Percentiles rank a stretch among this genome's conserved stretches.
phyloP scores from a whole-genome alignment of 352 stramenopile species.

The Thraustochytrium sp. region DNA sequence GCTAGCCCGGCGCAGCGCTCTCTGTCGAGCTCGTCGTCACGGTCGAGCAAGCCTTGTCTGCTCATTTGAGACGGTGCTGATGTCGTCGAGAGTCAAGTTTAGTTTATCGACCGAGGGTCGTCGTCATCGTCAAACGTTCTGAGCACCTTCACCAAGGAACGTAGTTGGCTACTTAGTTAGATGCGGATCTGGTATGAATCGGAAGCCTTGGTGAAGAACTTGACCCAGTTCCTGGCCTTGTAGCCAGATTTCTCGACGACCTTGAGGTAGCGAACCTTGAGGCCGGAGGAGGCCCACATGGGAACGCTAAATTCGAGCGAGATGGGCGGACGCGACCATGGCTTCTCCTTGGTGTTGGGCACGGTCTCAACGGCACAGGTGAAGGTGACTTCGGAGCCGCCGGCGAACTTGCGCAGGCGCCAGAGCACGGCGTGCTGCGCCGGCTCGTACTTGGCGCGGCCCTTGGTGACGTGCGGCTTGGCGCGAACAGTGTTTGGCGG shows the following conservation, averaged over 20 bases:
- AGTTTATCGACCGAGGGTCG: no score
- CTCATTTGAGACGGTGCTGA: no score
- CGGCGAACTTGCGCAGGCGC: slow-evolving; percentile 92
- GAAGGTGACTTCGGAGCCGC: slow-evolving; percentile 87
- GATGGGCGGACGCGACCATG: slow-evolving; percentile 91
- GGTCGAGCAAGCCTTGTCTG: no score
- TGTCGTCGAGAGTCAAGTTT: no score
- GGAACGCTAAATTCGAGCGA: slow-evolving; percentile 92
- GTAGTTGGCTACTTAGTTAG: slow-evolving; percentile 58
- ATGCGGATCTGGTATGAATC: slow-evolving; percentile 92
- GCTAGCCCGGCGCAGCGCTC: no score
- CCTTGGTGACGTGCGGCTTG: slow-evolving; percentile 88
- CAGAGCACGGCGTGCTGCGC: slow-evolving; percentile 96
- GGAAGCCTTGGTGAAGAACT: slow-evolving; percentile 93
- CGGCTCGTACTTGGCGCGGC: slow-evolving; percentile 92
- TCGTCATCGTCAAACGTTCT: no score
- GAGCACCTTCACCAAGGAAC: no score
- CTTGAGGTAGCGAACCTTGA: slow-evolving; percentile 96
- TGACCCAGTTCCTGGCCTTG: slow-evolving; percentile 95
- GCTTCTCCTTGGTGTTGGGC: slow-evolving; percentile 81
- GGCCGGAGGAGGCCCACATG: slow-evolving; percentile 94
- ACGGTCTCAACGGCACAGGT: slow-evolving; percentile 93
- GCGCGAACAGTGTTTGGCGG: slow-evolving; percentile 92
- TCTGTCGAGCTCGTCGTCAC: no score
- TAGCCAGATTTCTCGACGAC: slow-evolving; percentile 98